phyloP scores from a whole-genome alignment of 345 rosid species.

The Boechera stricta region DNA sequence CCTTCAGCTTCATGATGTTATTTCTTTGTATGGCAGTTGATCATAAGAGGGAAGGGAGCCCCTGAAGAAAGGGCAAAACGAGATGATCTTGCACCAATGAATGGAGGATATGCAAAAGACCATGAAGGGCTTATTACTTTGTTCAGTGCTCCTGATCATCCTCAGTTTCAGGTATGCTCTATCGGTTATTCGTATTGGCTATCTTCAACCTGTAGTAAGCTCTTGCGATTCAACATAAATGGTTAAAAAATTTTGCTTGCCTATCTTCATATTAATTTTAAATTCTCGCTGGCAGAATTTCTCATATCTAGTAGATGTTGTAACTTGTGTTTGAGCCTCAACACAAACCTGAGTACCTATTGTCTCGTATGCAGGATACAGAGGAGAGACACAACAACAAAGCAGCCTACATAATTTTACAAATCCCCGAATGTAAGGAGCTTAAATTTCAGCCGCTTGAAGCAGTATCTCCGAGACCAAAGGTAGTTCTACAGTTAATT shows the following conservation, averaged over 20 bases:
- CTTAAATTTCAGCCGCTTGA: conserved; percentile 44
- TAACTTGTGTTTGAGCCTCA: conserved; percentile 16
- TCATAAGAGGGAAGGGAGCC: conserved; percentile 46
- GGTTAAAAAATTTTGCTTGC: background rate
- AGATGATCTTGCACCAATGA: conserved; percentile 43
- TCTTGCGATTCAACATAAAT: conserved; percentile 1
- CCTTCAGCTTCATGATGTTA: conserved; percentile 29
- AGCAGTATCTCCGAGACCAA: conserved; percentile 48
- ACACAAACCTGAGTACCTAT: conserved; percentile 13
- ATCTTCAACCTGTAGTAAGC: conserved; percentile 11
- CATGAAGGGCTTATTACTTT: conserved; percentile 50
- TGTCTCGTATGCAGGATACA: conserved; percentile 40
- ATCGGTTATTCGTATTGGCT: background rate
- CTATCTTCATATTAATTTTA: background rate
- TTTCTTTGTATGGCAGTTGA: conserved; percentile 42
- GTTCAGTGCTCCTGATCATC: conserved; percentile 51
- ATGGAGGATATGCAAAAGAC: conserved; percentile 46
- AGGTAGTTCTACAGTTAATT: conserved; percentile 37
- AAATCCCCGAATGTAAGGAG: conserved; percentile 43
- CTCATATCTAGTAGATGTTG: conserved; percentile 17
- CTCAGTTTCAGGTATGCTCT: conserved; percentile 48
- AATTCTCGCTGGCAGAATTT: background rate
- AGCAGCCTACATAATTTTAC: conserved; percentile 48
- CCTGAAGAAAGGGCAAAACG: conserved; percentile 41
- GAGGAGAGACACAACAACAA: conserved; percentile 43